Conservation (phyloP, 1,139 yeast species). For the Sugiyamaella japonica region DNA sequence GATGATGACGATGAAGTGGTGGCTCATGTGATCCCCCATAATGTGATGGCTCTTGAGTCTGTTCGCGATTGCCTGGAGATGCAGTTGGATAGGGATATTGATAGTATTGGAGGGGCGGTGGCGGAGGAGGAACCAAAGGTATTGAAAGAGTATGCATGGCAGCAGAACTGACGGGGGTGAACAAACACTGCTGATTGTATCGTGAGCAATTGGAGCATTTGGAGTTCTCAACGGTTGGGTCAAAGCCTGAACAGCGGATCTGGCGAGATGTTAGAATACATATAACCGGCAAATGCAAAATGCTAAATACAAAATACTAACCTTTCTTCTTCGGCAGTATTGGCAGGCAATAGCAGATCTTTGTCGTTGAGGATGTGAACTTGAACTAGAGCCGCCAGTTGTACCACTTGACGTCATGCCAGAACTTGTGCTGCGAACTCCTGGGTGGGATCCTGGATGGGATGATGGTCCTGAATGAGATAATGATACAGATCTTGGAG, state of each 20-base stretch:
- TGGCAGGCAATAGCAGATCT: conserved; percentile 39
- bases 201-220: conserved; percentile 39
- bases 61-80: conserved; percentile 32
- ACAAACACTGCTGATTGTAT: conserved; percentile 40
- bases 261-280: conserved; percentile 15
- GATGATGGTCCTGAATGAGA: conserved; percentile 3
- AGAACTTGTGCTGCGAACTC: conserved; percentile 6
- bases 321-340: conserved; percentile 38
- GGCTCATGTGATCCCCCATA: background rate
- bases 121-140: conserved; percentile 9
- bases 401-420: conserved; percentile 5
- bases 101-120: conserved; percentile 2
- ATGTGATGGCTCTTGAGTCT: conserved; percentile 15
- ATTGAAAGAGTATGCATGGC: conserved; percentile 19
- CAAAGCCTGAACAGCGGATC: conserved; percentile 41
- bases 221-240: conserved; percentile 30
- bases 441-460: no score
- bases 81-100: conserved; percentile 3
- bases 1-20: conserved; percentile 6
- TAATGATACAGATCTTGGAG: conserved; percentile 11
- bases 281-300: background rate
- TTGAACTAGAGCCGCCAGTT: conserved; percentile 21
- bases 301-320: conserved; percentile 17
- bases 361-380: conserved; percentile 20
- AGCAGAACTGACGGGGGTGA: conserved; percentile 39